Evolutionary conservation across 2,329 filamentous ascomycete genomes (phyloP).

Genomic region (Epicoccum nigrum): DNA sequence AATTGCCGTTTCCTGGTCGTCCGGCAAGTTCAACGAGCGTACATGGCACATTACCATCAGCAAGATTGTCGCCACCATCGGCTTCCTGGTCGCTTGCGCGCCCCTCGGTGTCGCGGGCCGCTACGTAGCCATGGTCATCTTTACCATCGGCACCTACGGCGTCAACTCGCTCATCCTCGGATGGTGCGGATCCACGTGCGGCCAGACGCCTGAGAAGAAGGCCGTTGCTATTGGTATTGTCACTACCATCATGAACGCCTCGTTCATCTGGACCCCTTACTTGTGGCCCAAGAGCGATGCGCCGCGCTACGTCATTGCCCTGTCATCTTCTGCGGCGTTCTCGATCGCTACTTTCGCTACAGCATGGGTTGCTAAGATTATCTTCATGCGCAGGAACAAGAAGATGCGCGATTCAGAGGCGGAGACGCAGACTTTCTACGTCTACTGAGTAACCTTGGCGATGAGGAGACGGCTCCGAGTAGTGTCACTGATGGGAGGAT

Average conservation of each 20-base stretch:
- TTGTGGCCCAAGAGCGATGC: conserved; percentile 42
- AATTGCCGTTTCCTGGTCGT: conserved; percentile 71
- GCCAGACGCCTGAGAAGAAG: conserved; percentile 56
- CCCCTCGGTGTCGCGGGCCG: conserved; percentile 63
- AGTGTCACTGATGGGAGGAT: neutral
- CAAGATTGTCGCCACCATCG: conserved; percentile 64
- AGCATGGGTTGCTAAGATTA: conserved; percentile 41
- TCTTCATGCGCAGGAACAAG: conserved; percentile 43
- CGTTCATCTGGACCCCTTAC: conserved; percentile 50
- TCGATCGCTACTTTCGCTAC: conserved; percentile 37
- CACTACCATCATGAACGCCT: conserved; percentile 52
- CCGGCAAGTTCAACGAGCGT: conserved; percentile 73
- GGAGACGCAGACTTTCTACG: conserved; percentile 38
- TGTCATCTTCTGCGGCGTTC: conserved; percentile 41
- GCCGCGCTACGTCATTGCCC: conserved; percentile 40
- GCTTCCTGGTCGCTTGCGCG: conserved; percentile 71
- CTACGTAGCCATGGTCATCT: conserved; percentile 70
- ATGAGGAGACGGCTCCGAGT: neutral
- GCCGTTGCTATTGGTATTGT: conserved; percentile 54
- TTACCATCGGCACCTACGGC: conserved; percentile 45
- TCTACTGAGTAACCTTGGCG: conserved; percentile 30
- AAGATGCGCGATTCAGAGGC: conserved; percentile 33
- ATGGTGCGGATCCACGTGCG: conserved; percentile 52
- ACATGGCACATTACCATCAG: conserved; percentile 71
- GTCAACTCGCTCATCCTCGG: conserved; percentile 53